Conservation (phyloP, 2,329 filamentous ascomycete species). For the Ceratocystis cubensis region DNA sequence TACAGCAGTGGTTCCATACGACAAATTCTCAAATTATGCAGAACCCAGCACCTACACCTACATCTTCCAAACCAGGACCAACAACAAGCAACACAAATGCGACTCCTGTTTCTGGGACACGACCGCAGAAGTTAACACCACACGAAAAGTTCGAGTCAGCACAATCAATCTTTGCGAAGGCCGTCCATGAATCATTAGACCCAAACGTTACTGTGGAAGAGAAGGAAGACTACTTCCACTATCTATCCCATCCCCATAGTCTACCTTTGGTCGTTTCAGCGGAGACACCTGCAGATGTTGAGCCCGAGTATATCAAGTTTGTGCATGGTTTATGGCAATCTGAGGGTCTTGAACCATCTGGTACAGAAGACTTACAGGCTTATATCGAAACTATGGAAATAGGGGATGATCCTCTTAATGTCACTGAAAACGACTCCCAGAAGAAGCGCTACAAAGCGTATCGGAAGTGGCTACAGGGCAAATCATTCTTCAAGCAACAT, state of each 20-base stretch:
- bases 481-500: constrained; percentile 91
- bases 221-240: constrained; percentile 74
- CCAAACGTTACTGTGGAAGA: constrained; percentile 67
- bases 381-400: constrained; percentile 68
- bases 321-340: constrained; percentile 50
- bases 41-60: neutral
- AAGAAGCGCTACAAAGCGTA: constrained; percentile 98
- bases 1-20: constrained; percentile 45
- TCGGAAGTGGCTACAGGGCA: constrained; percentile 83
- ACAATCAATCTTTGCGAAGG: constrained; percentile 78
- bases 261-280: constrained; percentile 69
- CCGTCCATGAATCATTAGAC: constrained; percentile 74
- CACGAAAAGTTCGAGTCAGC: constrained; percentile 65
- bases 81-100: constrained; percentile 30
- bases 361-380: constrained; percentile 34
- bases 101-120: constrained; percentile 21
- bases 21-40: neutral
- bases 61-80: neutral
- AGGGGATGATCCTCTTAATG: constrained; percentile 72
- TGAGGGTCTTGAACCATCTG: constrained; percentile 44
- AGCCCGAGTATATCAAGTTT: constrained; percentile 68
- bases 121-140: constrained; percentile 8
- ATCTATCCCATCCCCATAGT: constrained; percentile 78
- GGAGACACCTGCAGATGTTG: constrained; percentile 48
- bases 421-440: constrained; percentile 68